Percentiles rank a stretch among this genome's conserved stretches.
phyloP scores from a whole-genome alignment of 768 basidiomycete genomes.

The Phlebiopsis gigantea region DNA sequence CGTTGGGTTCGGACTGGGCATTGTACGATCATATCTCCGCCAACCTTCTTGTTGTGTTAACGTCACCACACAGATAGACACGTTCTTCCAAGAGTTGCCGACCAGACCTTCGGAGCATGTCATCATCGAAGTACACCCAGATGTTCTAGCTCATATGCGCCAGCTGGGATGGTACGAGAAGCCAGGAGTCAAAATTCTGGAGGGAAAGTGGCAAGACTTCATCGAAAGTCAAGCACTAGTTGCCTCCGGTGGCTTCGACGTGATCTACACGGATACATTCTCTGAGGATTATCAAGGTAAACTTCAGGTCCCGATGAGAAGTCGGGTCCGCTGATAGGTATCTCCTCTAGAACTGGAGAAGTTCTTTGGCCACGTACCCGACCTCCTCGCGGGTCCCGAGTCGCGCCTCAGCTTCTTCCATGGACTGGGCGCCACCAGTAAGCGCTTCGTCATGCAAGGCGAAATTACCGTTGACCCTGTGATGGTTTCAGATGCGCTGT shows the following conservation, averaged over 20 bases:
- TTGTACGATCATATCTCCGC: slow-evolving; percentile 39
- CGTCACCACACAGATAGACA: slow-evolving; percentile 59
- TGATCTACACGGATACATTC: slow-evolving; percentile 91
- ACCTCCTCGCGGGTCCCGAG: slow-evolving; percentile 66
- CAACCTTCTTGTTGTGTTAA: background rate
- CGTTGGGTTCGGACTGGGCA: slow-evolving; percentile 91
- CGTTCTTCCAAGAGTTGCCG: slow-evolving; percentile 63
- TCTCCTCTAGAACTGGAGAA: slow-evolving; percentile 50
- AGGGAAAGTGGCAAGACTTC: slow-evolving; percentile 94
- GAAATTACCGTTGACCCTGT: background rate
- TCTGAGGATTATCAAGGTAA: slow-evolving; percentile 75
- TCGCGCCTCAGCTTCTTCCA: slow-evolving; percentile 96
- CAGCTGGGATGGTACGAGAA: slow-evolving; percentile 73
- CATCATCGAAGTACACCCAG: slow-evolving; percentile 92
- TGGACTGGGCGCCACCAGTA: slow-evolving; percentile 92
- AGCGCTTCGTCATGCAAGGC: slow-evolving; percentile 20
- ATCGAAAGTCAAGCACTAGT: slow-evolving; percentile 56
- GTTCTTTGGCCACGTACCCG: slow-evolving; percentile 80
- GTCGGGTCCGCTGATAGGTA: background rate
- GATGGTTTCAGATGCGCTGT: slow-evolving; percentile 60
- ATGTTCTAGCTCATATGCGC: slow-evolving; percentile 82
- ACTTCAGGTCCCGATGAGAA: background rate
- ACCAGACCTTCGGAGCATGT: slow-evolving; percentile 66
- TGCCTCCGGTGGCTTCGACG: slow-evolving; percentile 72
- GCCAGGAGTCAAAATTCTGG: slow-evolving; percentile 70